Percentiles rank a stretch among this genome's conserved stretches.
Evolutionary conservation across 2,329 filamentous ascomycete species (phyloP).

Genomic region (Calonectria henricotiae): DNA sequence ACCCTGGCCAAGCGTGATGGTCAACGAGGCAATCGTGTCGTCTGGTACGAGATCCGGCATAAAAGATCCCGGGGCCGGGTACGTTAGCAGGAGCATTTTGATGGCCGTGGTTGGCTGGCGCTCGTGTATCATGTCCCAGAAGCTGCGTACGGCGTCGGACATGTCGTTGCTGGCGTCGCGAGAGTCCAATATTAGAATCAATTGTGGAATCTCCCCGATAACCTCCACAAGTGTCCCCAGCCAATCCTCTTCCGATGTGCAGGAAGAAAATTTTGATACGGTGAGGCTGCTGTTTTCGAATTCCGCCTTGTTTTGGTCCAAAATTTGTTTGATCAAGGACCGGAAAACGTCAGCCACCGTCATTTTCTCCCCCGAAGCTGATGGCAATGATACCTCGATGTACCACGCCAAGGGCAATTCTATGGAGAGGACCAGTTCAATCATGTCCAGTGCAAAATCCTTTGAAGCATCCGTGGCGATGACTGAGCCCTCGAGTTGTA

Average conservation of each 20-base stretch:
- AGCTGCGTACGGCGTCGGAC: constrained; percentile 11
- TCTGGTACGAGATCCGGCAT: constrained; percentile 28
- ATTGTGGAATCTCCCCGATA: constrained; percentile 21
- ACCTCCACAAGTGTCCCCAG: constrained; percentile 24
- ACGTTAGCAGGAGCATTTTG: constrained; percentile 40
- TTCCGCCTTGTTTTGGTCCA: constrained; percentile 9
- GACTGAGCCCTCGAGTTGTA: constrained; percentile 31
- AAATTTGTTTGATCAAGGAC: constrained; percentile 28
- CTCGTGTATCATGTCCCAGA: constrained; percentile 26
- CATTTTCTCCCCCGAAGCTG: constrained; percentile 9
- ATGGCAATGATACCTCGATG: constrained; percentile 21
- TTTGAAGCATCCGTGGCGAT: constrained; percentile 21
- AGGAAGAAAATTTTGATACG: constrained; percentile 30
- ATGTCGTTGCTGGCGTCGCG: constrained; percentile 5
- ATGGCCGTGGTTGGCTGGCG: constrained; percentile 13
- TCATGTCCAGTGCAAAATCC: constrained; percentile 37
- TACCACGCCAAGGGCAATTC: constrained; percentile 32
- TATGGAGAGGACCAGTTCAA: constrained; percentile 28
- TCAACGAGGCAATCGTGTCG: constrained; percentile 25
- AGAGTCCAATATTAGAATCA: constrained; percentile 30
- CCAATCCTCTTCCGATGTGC: constrained; percentile 30
- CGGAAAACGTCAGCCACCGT: constrained; percentile 14
- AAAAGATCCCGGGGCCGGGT: constrained; percentile 15
- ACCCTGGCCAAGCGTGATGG: constrained; percentile 24
- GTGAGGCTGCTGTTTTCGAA: constrained; percentile 11